These are phyloP conservation scores for Rhynchosporium agropyri DNA, from an alignment of 2,329 filamentous ascomycete genomes.

Conservation along the genomic window DNA sequence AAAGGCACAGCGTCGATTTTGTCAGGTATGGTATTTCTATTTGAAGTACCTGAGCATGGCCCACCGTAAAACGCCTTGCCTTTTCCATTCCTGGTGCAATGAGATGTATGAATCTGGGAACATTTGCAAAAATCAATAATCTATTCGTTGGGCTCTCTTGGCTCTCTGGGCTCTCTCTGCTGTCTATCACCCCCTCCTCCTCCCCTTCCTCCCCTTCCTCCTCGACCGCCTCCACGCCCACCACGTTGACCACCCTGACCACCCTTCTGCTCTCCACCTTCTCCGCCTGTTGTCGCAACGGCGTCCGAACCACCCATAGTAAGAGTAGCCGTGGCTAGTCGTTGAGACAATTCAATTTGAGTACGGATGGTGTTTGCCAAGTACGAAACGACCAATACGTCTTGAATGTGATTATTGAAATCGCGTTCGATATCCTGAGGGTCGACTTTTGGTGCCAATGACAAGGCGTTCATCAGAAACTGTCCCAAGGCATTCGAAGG, in stretches of 20 bases:
- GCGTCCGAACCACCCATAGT: conserved; percentile 55
- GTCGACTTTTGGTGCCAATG: conserved; percentile 93
- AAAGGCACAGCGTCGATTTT: neutral
- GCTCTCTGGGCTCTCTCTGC: conserved; percentile 47
- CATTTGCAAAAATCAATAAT: conserved; percentile 25
- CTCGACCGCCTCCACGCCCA: conserved; percentile 50
- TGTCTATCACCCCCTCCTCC: conserved; percentile 40
- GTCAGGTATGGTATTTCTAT: conserved; percentile 38
- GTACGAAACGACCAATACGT: conserved; percentile 97
- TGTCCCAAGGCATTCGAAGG: conserved; percentile 92
- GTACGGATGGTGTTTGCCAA: conserved; percentile 98
- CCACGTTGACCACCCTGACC: conserved; percentile 47
- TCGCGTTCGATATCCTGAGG: conserved; percentile 88
- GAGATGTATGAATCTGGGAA: conserved; percentile 34
- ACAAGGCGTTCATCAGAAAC: conserved; percentile 91
- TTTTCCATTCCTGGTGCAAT: conserved; percentile 43
- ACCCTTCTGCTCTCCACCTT: conserved; percentile 48
- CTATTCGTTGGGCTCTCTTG: conserved; percentile 48
- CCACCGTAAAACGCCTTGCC: conserved; percentile 51
- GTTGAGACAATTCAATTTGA: conserved; percentile 97
- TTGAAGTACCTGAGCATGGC: conserved; percentile 47
- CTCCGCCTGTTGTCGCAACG: conserved; percentile 42
- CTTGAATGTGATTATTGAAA: conserved; percentile 99
- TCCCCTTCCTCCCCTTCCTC: conserved; percentile 50
- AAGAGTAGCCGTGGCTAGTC: conserved; percentile 79